Evolutionary conservation across 106 monocot genomes (phyloP).

Genomic region (Phalaenopsis aphrodite): DNA sequence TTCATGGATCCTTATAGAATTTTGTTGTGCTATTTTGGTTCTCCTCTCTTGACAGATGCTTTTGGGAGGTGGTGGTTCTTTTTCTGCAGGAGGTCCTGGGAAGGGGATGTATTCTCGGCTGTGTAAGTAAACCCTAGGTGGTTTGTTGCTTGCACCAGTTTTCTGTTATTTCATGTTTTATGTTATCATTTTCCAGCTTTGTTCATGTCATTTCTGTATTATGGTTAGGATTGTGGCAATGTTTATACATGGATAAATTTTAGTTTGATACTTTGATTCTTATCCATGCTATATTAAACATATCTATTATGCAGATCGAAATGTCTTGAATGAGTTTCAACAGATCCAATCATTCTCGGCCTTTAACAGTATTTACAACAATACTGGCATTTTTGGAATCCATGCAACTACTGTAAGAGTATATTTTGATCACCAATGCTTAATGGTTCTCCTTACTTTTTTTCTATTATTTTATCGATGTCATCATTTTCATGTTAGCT

Average conservation of each 20-base stretch:
- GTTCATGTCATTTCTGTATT: neutral
- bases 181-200: neutral
- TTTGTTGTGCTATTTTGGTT: neutral
- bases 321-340: slow-evolving; percentile 58
- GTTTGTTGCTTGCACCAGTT: neutral
- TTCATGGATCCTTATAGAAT: slow-evolving; percentile 1
- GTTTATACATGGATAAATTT: neutral
- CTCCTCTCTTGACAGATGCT: slow-evolving; percentile 51
- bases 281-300: neutral
- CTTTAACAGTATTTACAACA: slow-evolving; percentile 79
- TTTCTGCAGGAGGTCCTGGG: slow-evolving; percentile 90
- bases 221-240: neutral
- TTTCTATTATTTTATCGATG: neutral
- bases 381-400: slow-evolving; percentile 85
- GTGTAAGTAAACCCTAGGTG: slow-evolving; percentile 37
- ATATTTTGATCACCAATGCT: neutral
- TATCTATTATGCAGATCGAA: slow-evolving; percentile 40
- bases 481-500: neutral
- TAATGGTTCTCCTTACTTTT: neutral
- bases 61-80: slow-evolving; percentile 90
- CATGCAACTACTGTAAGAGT: slow-evolving; percentile 64
- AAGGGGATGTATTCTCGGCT: slow-evolving; percentile 90
- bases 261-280: neutral
- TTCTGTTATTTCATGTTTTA: neutral
- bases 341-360: slow-evolving; percentile 78